phyloP scores from a whole-genome alignment of 2,329 filamentous ascomycete genomes.

The Curvularia hawaiiensis region DNA sequence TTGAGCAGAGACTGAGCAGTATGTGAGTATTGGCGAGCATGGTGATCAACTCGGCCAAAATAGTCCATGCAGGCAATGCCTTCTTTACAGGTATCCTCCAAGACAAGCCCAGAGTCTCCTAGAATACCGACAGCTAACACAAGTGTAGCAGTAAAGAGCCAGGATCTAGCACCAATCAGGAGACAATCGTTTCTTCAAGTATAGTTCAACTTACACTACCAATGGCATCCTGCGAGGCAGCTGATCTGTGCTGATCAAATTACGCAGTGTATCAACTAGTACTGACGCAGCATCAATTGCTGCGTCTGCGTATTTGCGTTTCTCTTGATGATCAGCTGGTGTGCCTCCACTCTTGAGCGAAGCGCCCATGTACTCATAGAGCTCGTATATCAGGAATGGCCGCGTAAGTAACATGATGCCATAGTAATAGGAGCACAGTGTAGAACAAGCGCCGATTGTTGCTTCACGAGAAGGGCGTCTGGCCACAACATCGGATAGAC shows the following conservation, averaged over 20 bases:
- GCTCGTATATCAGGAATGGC: conserved; percentile 59
- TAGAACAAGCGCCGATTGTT: conserved; percentile 55
- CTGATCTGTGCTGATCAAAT: conserved; percentile 22
- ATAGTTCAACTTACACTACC: conserved; percentile 30
- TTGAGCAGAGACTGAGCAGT: conserved; percentile 35
- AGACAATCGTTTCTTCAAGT: not conserved
- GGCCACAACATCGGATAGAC: conserved; percentile 33
- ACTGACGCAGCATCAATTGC: conserved; percentile 37
- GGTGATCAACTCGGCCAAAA: conserved; percentile 35
- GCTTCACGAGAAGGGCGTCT: conserved; percentile 32
- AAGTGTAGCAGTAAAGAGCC: conserved; percentile 40
- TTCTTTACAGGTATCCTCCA: conserved; percentile 29
- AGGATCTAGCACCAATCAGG: conserved; percentile 26
- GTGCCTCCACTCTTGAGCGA: conserved; percentile 37
- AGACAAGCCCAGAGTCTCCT: conserved; percentile 29
- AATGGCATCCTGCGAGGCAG: conserved; percentile 39
- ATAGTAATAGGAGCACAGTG: conserved; percentile 59
- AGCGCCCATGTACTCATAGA: conserved; percentile 47
- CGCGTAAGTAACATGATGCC: conserved; percentile 59
- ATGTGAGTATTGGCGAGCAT: conserved; percentile 38
- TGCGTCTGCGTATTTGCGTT: conserved; percentile 39
- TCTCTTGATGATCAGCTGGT: conserved; percentile 32
- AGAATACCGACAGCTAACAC: conserved; percentile 35
- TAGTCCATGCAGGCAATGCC: conserved; percentile 36
- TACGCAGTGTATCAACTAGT: conserved; percentile 35